Percentiles rank a stretch among this genome's conserved stretches.
Evolutionary conservation across 2,329 filamentous ascomycete genomes (phyloP).

Genomic region (Phyllosticta ampelicida): DNA sequence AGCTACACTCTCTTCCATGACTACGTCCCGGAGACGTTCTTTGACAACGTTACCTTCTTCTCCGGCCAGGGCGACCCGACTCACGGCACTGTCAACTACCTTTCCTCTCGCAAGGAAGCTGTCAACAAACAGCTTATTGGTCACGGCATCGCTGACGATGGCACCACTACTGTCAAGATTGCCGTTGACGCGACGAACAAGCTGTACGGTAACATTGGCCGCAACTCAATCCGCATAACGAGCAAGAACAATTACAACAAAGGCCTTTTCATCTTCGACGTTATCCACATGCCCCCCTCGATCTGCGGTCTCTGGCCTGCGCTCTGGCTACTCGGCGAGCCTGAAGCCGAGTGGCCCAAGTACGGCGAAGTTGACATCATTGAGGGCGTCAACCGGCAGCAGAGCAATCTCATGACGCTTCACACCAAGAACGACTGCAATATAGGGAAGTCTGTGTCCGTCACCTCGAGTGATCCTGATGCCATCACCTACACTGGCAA

Average conservation of each 20-base stretch:
- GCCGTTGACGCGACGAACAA: constrained; percentile 32
- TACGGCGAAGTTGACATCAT: constrained; percentile 27
- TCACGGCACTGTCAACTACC: constrained; percentile 31
- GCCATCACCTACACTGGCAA: constrained; percentile 17
- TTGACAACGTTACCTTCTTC: constrained; percentile 35
- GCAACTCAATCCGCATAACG: constrained; percentile 21
- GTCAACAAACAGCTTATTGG: constrained; percentile 12
- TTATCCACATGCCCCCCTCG: constrained; percentile 25
- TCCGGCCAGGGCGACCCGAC: constrained; percentile 31
- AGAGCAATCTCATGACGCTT: constrained; percentile 21
- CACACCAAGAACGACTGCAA: constrained; percentile 21
- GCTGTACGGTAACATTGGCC: constrained; percentile 12
- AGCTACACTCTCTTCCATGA: constrained; percentile 29
- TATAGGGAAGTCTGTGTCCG: constrained; percentile 6
- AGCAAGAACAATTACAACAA: constrained; percentile 22
- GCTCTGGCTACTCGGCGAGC: constrained; percentile 21
- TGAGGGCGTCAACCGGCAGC: constrained; percentile 25
- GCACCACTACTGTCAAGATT: constrained; percentile 25
- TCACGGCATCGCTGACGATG: constrained; percentile 24
- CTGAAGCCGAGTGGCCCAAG: constrained; percentile 21
- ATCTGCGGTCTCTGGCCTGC: constrained; percentile 26
- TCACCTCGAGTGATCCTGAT: constrained; percentile 5
- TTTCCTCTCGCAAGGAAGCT: constrained; percentile 13
- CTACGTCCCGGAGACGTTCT: constrained; percentile 33
- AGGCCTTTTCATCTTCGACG: constrained; percentile 23